These are phyloP conservation scores for Yarrowia yakushimensis DNA, from an alignment of 805 yeast genomes.

Conservation along the genomic window DNA sequence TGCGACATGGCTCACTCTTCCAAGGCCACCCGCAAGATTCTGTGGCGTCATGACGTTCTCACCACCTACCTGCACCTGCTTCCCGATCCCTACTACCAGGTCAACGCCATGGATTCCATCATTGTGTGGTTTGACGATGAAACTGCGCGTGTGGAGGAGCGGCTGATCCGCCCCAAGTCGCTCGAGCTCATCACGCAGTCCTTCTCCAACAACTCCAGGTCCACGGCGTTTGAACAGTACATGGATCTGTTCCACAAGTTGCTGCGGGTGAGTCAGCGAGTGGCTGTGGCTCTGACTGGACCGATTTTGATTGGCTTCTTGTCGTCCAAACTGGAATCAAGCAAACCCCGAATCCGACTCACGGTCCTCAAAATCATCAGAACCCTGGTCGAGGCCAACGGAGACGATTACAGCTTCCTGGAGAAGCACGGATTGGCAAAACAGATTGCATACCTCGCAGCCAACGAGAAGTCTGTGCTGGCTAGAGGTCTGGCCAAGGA, in stretches of 20 bases:
- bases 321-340: conserved; percentile 12
- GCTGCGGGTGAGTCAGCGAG: neutral
- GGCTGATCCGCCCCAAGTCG: conserved; percentile 20
- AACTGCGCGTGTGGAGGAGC: conserved; percentile 28
- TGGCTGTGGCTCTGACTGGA: conserved; percentile 5
- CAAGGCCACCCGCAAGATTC: conserved; percentile 39
- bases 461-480: conserved; percentile 8
- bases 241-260: conserved; percentile 2
- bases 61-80: conserved; percentile 42
- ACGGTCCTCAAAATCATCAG: conserved; percentile 5
- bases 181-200: conserved; percentile 18
- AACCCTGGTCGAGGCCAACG: neutral
- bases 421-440: neutral
- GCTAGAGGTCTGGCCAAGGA: conserved; percentile 23
- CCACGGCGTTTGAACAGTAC: conserved; percentile 9
- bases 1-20: conserved; percentile 52
- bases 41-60: conserved; percentile 43
- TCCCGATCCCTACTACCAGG: conserved; percentile 55
- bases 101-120: conserved; percentile 52
- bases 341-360: conserved; percentile 3
- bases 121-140: conserved; percentile 39
- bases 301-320: neutral
- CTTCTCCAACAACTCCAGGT: neutral
- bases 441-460: neutral
- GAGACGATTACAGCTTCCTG: neutral